Percentiles rank a stretch among this genome's conserved stretches.
Conservation (phyloP, 805 yeast species). For the Gaillardinia entomophila region DNA sequence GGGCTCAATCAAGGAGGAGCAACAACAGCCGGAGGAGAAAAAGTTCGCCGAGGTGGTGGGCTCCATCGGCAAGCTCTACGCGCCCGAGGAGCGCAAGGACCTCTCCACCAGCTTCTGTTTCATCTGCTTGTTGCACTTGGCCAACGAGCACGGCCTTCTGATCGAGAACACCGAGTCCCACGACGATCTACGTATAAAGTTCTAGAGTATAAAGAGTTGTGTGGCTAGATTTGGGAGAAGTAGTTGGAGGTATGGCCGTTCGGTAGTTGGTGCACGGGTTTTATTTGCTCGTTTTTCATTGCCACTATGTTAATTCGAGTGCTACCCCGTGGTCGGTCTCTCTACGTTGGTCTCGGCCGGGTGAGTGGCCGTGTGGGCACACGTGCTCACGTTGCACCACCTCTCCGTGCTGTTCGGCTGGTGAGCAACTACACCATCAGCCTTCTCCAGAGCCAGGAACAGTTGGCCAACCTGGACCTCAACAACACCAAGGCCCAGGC, state of each 20-base stretch:
- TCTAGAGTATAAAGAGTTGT: not conserved
- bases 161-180: constrained; percentile 44
- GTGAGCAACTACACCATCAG: constrained; percentile 22
- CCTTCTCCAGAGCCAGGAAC: constrained; percentile 52
- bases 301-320: not conserved
- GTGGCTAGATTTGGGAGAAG: not conserved
- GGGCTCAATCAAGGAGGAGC: constrained; percentile 41
- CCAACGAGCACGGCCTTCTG: constrained; percentile 74
- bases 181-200: constrained; percentile 29
- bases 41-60: constrained; percentile 41
- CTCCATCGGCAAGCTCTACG: constrained; percentile 48
- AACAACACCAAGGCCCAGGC: constrained; percentile 72
- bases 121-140: constrained; percentile 76
- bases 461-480: constrained; percentile 75
- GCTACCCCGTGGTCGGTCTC: too few species aligned
- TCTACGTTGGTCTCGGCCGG: too few species aligned
- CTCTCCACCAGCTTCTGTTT: constrained; percentile 82
- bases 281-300: not conserved
- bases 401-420: constrained; percentile 1
- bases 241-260: not conserved
- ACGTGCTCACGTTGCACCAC: too few species aligned
- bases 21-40: constrained; percentile 16
- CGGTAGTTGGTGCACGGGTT: not conserved
- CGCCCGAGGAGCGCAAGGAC: constrained; percentile 52
- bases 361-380: too few species aligned